phyloP scores from a whole-genome alignment of 108 stramenopile species.

The Fragilariopsis cylindrus region DNA sequence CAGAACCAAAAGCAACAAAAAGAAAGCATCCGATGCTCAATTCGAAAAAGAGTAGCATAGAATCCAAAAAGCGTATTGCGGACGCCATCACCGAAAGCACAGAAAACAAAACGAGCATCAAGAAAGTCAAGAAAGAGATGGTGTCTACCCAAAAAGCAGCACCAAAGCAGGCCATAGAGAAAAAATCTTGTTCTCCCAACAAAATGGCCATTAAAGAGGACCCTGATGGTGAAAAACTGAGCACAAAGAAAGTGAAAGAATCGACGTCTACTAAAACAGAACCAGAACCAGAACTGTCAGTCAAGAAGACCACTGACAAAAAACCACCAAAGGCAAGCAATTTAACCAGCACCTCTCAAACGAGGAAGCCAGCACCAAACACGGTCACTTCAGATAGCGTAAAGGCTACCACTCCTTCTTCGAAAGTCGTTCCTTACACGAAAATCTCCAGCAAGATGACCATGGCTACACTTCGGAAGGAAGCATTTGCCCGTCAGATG shows the following conservation, averaged over 20 bases:
- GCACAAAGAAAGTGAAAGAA: neutral
- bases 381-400: neutral
- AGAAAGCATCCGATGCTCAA: neutral
- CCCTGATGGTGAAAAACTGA: neutral
- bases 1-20: too few relatives aligned
- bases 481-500: neutral
- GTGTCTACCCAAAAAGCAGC: neutral
- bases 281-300: neutral
- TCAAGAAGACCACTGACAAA: neutral
- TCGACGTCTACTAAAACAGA: neutral
- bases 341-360: neutral
- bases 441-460: slow-evolving; percentile 1
- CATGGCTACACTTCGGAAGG: neutral
- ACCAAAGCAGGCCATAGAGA: neutral
- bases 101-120: neutral
- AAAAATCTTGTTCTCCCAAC: neutral
- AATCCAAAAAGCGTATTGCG: neutral
- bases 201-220: neutral
- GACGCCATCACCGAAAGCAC: neutral
- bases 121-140: neutral
- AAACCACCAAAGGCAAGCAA: neutral
- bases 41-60: neutral
- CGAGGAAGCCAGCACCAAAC: neutral
- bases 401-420: neutral
- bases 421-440: neutral